Evolutionary conservation across 1,284 basidiomycete species (phyloP), one percentile per base, ranked within the genome.

Genomic region (Ceratobasidium sp.): DNA sequence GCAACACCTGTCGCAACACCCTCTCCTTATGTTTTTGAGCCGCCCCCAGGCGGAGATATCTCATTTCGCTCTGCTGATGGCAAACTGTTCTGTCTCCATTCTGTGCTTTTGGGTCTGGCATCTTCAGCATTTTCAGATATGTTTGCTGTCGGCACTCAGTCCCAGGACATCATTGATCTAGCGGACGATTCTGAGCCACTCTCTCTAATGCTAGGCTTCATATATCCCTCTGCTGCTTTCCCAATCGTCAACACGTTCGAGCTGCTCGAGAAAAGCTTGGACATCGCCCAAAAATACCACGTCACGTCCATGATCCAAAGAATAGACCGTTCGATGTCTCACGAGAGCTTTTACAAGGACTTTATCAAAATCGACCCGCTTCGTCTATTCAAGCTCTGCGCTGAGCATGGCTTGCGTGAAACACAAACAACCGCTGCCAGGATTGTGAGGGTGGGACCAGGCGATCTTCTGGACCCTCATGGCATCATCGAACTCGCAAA

Each of bases 71-170:
- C 64, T 41, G 38, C 35, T 9, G 64, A 67, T 55, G 49, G 49
- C 38, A 50, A 50, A 1, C 26, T n/a, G 3, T 43, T 67, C 26
- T 14, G 7, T 28, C 38, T 55, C 30, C 64, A 54, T 21, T 54
- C 50, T 9, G n/a, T 67, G 2, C 16, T 55, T 18, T 52, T 67
- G 21, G 43, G 50, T 11, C n/a, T 67, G 21, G 54, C 54, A 9
- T 47, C 66, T 13, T 23, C 52, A 4, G 26, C 49, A 14, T 69
- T 69, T 47, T 54, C 38, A 21, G 66, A 21, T 16, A 69, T 69
- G 54, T 46, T 58, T 21, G 9, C 52, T 23, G 43, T 54, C 41
- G 52, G 21, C n/a, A 47, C 28, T 18, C 28, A 54, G 14, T 4
- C 54, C 41, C 41, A 26, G 16, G 57, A 41, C 21, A n/a, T 32